Evolutionary conservation across 2,329 filamentous ascomycete species (phyloP).

Genomic region (Fusarium nematophilum): DNA sequence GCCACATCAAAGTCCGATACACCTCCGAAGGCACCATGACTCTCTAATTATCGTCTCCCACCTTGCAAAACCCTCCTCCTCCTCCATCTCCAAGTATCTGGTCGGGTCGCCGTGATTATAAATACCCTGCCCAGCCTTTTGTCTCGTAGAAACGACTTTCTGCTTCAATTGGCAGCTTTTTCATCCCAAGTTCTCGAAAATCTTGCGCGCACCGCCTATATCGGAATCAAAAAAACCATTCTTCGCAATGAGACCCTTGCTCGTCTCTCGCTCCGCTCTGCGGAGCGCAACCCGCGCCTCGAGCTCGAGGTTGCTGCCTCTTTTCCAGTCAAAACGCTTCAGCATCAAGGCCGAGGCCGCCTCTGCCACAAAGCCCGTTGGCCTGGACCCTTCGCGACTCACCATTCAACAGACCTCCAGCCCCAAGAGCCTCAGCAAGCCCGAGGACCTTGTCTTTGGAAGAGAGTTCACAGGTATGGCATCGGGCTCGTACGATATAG

Average conservation of each 20-base stretch:
- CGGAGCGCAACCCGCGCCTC: slow-evolving; percentile 49
- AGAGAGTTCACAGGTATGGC: slow-evolving; percentile 84
- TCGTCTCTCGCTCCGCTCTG: slow-evolving; percentile 48
- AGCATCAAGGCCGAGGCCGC: slow-evolving; percentile 65
- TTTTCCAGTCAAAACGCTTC: slow-evolving; percentile 53
- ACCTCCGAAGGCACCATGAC: slow-evolving; percentile 35
- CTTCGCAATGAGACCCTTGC: slow-evolving; percentile 47
- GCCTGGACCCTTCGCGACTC: slow-evolving; percentile 82
- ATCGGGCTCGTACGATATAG: not conserved
- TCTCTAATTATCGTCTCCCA: slow-evolving; percentile 13
- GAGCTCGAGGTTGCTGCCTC: slow-evolving; percentile 52
- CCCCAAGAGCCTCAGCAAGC: slow-evolving; percentile 79
- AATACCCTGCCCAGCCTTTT: too few species aligned
- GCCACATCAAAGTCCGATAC: slow-evolving; percentile 40
- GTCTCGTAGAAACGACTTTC: not conserved
- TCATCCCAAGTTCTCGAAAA: slow-evolving; percentile 2
- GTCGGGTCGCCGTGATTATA: too few species aligned
- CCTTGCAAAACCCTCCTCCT: slow-evolving; percentile 12
- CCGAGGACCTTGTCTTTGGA: slow-evolving; percentile 89
- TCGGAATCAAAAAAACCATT: not conserved
- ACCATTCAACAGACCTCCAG: slow-evolving; percentile 77
- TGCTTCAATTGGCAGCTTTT: not conserved
- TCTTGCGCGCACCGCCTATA: not conserved
- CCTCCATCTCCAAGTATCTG: not conserved
- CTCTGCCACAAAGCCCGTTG: slow-evolving; percentile 65